Base-by-base conservation (phyloP, 2,329 filamentous ascomycete genomes). In the Juglanconis oblonga region DNA sequence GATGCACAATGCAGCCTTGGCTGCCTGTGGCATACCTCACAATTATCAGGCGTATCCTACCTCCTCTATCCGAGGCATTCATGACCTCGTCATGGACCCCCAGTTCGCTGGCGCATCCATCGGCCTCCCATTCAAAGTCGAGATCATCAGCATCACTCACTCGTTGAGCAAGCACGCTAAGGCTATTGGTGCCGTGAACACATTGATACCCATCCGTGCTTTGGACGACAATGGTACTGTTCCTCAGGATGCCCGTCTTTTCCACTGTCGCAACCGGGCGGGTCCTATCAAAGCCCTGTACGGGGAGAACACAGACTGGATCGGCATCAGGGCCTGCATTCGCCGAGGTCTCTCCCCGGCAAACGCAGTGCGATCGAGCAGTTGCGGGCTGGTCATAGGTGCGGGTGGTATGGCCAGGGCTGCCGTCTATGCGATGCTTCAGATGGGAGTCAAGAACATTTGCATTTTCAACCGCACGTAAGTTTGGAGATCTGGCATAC, bases 241-340 rank as follows among this genome's bases (percentile, higher is more conserved):
- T 0, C 82, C 86, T 0, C 77, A 81, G 35, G 83, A 84, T 4
- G 79, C 79, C 1, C 72, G 85, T 8, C 73, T 80, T 17, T 79
- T 80, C 61, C 73, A 76, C n/a, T 80, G 84, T 61, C 79, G 84
- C 57, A 87, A 87, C 63, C 80, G 85, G 48, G 81, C 86, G 1
- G 89, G 89, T 0, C 83, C 86, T 0, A 83, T 91, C 6, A 82
- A 83, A 63, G 88, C 87, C 0, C 77, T 92, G 0, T 90, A 91
- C 64, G 90, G 89, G 1, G 89, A 92, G 61, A 93, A 93, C 62
- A 92, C 89, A 0, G 90, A 93, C 70, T 93, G 90, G 87, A 88
- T 92, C 38, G 90, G 90, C 5, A 90, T 93, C 47, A 79, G 87
- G 56, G 88, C 87, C 3, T 92, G 88, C 68, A 83, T 93, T 47